These are phyloP conservation scores for Coelastrella sp. DNA, from an alignment of 139 green algal genomes.

Conservation along the genomic window DNA sequence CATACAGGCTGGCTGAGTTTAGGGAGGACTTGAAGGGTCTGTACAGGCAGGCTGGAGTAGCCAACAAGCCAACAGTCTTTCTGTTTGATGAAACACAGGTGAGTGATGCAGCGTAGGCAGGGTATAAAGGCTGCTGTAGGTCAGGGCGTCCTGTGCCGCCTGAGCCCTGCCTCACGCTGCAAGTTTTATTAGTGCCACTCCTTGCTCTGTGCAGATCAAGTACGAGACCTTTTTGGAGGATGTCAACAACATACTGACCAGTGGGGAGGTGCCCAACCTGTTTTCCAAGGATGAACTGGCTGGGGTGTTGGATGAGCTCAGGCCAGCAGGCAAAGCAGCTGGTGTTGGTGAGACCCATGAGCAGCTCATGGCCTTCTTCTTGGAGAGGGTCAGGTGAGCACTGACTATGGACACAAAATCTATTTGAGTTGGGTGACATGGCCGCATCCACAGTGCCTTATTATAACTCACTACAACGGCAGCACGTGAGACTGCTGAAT, in stretches of 20 bases:
- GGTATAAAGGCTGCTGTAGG: too few species aligned
- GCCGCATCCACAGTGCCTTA: too few species aligned
- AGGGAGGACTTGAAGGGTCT: conserved; percentile 86
- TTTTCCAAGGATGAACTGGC: conserved; percentile 81
- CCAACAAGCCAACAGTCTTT: conserved; percentile 75
- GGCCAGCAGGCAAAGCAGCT: conserved; percentile 69
- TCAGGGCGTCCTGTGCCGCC: too few species aligned
- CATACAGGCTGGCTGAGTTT: conserved; percentile 82
- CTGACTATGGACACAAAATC: background rate
- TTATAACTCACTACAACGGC: too few species aligned
- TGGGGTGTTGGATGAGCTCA: conserved; percentile 80
- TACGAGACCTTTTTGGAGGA: conserved; percentile 91
- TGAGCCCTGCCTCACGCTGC: too few species aligned
- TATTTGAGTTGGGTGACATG: too few species aligned
- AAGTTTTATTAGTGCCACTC: background rate
- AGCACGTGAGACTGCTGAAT: too few species aligned
- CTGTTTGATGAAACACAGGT: conserved; percentile 92
- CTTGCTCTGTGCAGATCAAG: conserved; percentile 38
- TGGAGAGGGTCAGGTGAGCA: conserved; percentile 73
- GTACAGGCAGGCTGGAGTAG: conserved; percentile 77
- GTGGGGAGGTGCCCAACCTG: conserved; percentile 84
- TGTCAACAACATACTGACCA: conserved; percentile 92
- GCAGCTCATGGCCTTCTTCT: conserved; percentile 80
- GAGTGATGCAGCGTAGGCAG: background rate
- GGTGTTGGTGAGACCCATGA: conserved; percentile 71